Base-by-base conservation (phyloP, 2,329 filamentous ascomycete species). In the Botrytis squamosa region DNA sequence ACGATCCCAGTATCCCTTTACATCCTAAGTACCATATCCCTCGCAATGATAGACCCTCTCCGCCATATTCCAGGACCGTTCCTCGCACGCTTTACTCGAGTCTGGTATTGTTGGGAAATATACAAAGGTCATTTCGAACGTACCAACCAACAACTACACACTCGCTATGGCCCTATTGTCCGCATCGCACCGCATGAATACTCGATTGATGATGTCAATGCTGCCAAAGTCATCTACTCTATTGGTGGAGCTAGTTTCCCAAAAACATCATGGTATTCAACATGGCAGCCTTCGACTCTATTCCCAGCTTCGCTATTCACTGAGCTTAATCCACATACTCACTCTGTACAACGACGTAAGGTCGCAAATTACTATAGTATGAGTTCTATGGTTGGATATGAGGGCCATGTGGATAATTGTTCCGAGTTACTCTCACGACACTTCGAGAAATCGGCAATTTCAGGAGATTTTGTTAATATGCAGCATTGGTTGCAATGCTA, bases 141-240 rank as follows among this genome's bases (percentile, higher is more conserved):
- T 2, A 62, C 72, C 16, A 76, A 77, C 52, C 69, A 77, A 6
- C 40, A 52, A 1, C 80, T 87, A 5, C 85, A 87, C 79, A 77
- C 78, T 36, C 82, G 81, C 75, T 86, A 86, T 76, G 85, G 85
- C 1, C 84, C 84, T 22, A 78, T 87, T 8, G 85, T 87, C 70
- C 84, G 86, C n/a, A 83, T 87, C 72, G 84, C 84, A 0, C 85
- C 85, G 0, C 82, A 85, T 29, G 83, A 86, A 12, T 87, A 86
- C 72, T 85, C 83, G 52, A 80, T 88, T 74, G 81, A 81, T 49
- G 82, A 85, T 71, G 79, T 81, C 0, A 77, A 82, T 0, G 84
- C 84, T 0, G 75, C 83, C 3, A 85, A 84, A 72, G 79, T 76
- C 0, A 82, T 86, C 42, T 86, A 86, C 74, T 83, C 83, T 10